These are phyloP conservation scores for Apiospora saccharicola DNA, from an alignment of 2,329 filamentous ascomycete genomes.

Conservation along the genomic window DNA sequence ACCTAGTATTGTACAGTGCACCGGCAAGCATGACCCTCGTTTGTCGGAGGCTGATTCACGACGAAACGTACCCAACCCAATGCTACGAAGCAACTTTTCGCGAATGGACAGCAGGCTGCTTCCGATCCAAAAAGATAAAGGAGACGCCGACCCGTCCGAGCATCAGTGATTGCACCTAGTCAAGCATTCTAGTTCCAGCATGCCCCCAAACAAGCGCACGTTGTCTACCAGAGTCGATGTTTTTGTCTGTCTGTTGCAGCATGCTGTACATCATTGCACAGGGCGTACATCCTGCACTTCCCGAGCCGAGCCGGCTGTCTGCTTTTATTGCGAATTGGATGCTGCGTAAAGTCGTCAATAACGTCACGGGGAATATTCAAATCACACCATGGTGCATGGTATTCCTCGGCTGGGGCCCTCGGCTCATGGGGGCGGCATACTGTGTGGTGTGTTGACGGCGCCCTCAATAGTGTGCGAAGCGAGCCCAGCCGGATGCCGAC, in stretches of 20 bases:
- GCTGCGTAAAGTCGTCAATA: background rate
- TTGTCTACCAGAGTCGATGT: background rate
- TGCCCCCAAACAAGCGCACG: background rate
- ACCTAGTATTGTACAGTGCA: background rate
- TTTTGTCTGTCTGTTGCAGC: background rate
- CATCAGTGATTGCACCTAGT: background rate
- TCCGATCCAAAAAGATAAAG: background rate
- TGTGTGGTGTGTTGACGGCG: background rate
- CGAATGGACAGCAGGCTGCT: background rate
- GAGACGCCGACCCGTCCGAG: background rate
- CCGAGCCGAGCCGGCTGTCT: conserved; percentile 1
- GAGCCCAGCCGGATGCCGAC: background rate
- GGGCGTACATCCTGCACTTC: background rate
- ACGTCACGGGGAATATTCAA: background rate
- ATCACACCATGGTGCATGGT: background rate
- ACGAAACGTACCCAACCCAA: background rate
- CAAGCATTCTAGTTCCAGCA: conserved; percentile 5
- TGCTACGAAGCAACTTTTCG: conserved; percentile 2
- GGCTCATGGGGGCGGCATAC: background rate
- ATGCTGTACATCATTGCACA: background rate
- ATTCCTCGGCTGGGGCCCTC: conserved; percentile 6
- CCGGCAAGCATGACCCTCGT: conserved; percentile 4
- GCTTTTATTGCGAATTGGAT: background rate
- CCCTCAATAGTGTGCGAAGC: background rate
- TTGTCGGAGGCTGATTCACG: background rate